Evolutionary conservation across 2,329 filamentous ascomycete species (phyloP), one percentile per base, ranked within the genome.

Genomic region (Phialocephala subalpina): DNA sequence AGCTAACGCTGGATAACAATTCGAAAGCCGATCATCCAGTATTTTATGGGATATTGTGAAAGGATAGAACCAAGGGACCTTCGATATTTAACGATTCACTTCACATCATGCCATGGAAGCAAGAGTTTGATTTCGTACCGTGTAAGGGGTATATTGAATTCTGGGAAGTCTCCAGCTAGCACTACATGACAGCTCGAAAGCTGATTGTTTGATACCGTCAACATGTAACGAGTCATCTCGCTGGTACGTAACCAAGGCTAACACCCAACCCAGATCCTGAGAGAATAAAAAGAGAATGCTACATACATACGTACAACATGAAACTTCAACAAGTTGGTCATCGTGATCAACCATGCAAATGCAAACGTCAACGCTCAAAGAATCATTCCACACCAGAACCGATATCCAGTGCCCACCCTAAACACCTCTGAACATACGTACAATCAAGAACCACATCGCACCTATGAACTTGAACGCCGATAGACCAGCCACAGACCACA

Each of bases 391-490:
- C 49, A 29, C 25, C n/a, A 12, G 20, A 49, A n/a, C n/a, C 45
- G 18, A 29, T 49, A 11, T 49, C 49, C 25, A 53, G 27, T 33
- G 22, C 22, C 49, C 5, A 22, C 12, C 45, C 40, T 75, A 90
- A 64, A 91, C 88, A 72, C 88, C 88, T 69, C 93, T 88, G 79
- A 97, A 95, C 87, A 97, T 86, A 74, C 94, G 86, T 64, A 95
- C 90, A 73, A 98, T 85, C 83, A 99, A 86, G 82, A 97, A 77
- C 76, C 76, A 77, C 74, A 75, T 76, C 1, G 76, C 75, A 8
- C 76, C 76, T 12, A 77, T 65, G 67, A 77, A 77, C 56, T 77
- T 75, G 60, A 78, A 78, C 0, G 70, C 70, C 38, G 70, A 73
- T 9, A 78, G 69, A 29, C 74, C 77, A 16, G 77, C 77, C 18